phyloP scores from a whole-genome alignment of 352 stramenopile genomes.

The Globisporangium spiculum region DNA sequence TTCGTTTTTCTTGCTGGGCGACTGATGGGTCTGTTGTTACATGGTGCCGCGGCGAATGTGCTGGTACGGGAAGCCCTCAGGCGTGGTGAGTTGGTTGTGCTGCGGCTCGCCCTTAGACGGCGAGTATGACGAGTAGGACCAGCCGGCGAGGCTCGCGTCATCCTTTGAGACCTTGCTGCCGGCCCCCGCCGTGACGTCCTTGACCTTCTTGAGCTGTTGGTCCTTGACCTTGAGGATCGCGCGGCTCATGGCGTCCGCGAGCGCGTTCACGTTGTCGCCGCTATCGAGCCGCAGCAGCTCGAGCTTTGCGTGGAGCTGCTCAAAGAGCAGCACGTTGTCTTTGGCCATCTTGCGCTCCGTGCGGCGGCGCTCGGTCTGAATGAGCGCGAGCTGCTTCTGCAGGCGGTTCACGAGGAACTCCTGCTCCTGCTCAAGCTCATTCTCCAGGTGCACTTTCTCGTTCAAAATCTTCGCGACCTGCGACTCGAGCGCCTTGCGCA shows the following conservation, averaged over 20 bases:
- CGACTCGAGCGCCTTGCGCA: slow-evolving; percentile 69
- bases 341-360: slow-evolving; percentile 75
- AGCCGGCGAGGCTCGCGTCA: slow-evolving; percentile 51
- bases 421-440: slow-evolving; percentile 87
- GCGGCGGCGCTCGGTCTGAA: slow-evolving; percentile 68
- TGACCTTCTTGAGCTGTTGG: slow-evolving; percentile 50
- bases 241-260: slow-evolving; percentile 50
- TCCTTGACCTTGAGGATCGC: slow-evolving; percentile 52
- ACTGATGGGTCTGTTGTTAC: slow-evolving; percentile 26
- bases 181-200: slow-evolving; percentile 17
- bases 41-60: slow-evolving; percentile 76
- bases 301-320: slow-evolving; percentile 67
- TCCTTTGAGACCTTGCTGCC: slow-evolving; percentile 50
- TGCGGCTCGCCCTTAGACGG: slow-evolving; percentile 10
- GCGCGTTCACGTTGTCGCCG: slow-evolving; percentile 58
- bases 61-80: slow-evolving; percentile 58
- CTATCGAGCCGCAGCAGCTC: slow-evolving; percentile 50
- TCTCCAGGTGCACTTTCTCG: slow-evolving; percentile 84
- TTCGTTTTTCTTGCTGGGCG: background rate
- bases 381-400: slow-evolving; percentile 74
- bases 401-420: slow-evolving; percentile 85
- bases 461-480: slow-evolving; percentile 78
- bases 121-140: slow-evolving; percentile 30
- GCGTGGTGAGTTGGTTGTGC: slow-evolving; percentile 35
- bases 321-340: slow-evolving; percentile 64